phyloP scores from a whole-genome alignment of 2,329 filamentous ascomycete genomes.

The Pseudogymnoascus sp. region DNA sequence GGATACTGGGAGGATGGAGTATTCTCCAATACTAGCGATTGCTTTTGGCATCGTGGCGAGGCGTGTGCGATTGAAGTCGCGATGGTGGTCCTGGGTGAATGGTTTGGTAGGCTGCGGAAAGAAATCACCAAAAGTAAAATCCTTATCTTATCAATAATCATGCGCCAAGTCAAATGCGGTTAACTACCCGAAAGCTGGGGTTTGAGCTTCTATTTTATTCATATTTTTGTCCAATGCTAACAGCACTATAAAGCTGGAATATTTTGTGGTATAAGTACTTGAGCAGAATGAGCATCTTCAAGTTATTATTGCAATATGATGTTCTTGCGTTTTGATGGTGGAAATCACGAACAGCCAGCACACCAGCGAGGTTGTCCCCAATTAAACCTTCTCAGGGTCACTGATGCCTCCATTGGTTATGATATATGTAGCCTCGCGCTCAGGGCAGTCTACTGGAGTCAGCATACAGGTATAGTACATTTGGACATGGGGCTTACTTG shows the following conservation, averaged over 20 bases:
- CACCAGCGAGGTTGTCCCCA: background rate
- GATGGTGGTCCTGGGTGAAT: slow-evolving; percentile 13
- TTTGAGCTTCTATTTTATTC: slow-evolving; percentile 6
- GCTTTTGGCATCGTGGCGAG: slow-evolving; percentile 13
- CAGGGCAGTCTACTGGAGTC: slow-evolving; percentile 52
- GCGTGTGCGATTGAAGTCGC: slow-evolving; percentile 8
- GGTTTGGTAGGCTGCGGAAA: background rate
- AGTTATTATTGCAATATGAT: slow-evolving; percentile 7
- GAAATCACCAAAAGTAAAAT: slow-evolving; percentile 14
- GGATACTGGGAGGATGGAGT: slow-evolving; percentile 27
- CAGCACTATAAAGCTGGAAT: slow-evolving; percentile 18
- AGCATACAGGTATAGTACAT: background rate
- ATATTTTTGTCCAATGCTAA: background rate
- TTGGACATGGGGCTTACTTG: slow-evolving; percentile 39
- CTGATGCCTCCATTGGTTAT: slow-evolving; percentile 65
- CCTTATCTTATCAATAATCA: slow-evolving; percentile 14
- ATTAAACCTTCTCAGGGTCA: slow-evolving; percentile 56
- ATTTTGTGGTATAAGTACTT: background rate
- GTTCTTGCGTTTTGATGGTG: background rate
- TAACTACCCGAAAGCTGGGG: slow-evolving; percentile 11
- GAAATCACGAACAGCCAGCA: background rate
- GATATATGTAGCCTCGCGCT: slow-evolving; percentile 63
- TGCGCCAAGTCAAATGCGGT: slow-evolving; percentile 15
- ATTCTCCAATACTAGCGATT: slow-evolving; percentile 23
- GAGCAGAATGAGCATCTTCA: slow-evolving; percentile 2